These are phyloP conservation scores for Sordaria brevicollis DNA, from an alignment of 495 filamentous ascomycete species.

Conservation along the genomic window DNA sequence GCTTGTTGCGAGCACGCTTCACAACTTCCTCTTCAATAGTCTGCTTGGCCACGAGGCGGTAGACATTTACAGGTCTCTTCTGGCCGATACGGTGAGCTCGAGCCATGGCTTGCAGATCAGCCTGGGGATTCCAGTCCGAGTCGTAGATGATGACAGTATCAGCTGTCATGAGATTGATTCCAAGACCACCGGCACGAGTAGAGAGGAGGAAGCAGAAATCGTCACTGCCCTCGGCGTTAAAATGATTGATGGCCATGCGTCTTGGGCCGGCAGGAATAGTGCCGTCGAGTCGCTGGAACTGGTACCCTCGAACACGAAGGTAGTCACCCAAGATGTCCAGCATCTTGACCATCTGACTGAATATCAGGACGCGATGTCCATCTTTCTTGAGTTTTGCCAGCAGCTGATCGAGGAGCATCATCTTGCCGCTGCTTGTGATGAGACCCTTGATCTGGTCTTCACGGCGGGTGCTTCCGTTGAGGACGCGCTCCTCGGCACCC, in stretches of 20 bases:
- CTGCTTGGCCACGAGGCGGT: constrained; percentile 90
- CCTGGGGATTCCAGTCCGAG: constrained; percentile 98
- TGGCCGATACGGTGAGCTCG: constrained; percentile 96
- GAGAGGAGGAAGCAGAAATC: constrained; percentile 97
- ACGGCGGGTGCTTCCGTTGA: constrained; percentile 62
- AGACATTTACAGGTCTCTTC: constrained; percentile 89
- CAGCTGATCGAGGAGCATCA: constrained; percentile 95
- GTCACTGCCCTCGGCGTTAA: constrained; percentile 84
- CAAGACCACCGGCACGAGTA: constrained; percentile 88
- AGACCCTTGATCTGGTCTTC: constrained; percentile 84
- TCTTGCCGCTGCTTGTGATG: constrained; percentile 95
- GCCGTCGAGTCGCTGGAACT: constrained; percentile 89
- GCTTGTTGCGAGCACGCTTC: constrained; percentile 90
- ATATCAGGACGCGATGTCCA: constrained; percentile 90
- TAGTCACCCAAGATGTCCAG: constrained; percentile 93
- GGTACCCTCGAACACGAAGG: constrained; percentile 75
- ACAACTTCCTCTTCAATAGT: constrained; percentile 97
- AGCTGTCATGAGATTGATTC: constrained; percentile 97
- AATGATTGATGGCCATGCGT: constrained; percentile 91
- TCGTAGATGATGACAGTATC: constrained; percentile 98
- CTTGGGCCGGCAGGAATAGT: constrained; percentile 80
- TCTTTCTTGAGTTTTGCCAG: constrained; percentile 84
- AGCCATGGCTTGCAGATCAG: constrained; percentile 97
- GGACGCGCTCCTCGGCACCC: constrained; percentile 77
- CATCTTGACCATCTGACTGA: constrained; percentile 99